Evolutionary conservation across 768 basidiomycete genomes (phyloP).

Genomic region (Rhizopogon salebrosus): DNA sequence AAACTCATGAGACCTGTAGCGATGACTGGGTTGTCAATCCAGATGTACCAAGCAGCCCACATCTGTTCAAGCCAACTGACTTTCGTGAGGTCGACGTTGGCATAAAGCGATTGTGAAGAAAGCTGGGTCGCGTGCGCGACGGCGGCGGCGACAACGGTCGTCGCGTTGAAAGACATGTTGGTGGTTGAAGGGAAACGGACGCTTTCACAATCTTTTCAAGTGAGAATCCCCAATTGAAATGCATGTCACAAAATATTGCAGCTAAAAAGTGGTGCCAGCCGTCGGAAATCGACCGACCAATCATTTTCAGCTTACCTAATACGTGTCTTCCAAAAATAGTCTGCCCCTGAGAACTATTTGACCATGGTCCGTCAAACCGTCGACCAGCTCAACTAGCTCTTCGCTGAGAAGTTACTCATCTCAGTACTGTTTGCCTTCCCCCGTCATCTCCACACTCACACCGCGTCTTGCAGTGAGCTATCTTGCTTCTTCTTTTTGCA

Average conservation of each 20-base stretch:
- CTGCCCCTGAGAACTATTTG: too few relatives aligned
- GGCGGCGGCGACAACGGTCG: conserved; percentile 9
- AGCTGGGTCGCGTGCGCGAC: conserved; percentile 23
- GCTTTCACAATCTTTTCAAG: not conserved
- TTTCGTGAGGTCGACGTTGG: conserved; percentile 51
- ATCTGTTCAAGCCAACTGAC: conserved; percentile 69
- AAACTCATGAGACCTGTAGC: conserved; percentile 95
- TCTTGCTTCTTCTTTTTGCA: too few relatives aligned
- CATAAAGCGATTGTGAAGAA: conserved; percentile 44
- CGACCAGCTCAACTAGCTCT: too few relatives aligned
- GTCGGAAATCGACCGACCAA: conserved; percentile 12
- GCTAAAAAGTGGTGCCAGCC: conserved; percentile 20
- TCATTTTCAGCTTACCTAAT: conserved; percentile 15
- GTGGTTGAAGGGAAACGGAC: not conserved
- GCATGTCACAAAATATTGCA: too few relatives aligned
- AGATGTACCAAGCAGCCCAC: conserved; percentile 85
- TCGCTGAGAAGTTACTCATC: too few relatives aligned
- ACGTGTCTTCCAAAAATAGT: not conserved
- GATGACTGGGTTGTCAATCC: conserved; percentile 82
- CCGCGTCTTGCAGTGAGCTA: too few relatives aligned
- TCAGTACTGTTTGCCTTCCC: too few relatives aligned
- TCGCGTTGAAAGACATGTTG: conserved; percentile 40
- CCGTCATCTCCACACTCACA: too few relatives aligned
- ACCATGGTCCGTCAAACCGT: too few relatives aligned
- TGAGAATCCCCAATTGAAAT: not conserved